phyloP scores from a whole-genome alignment of 2,329 filamentous ascomycete species.

The Trichoderma afroharzianum region DNA sequence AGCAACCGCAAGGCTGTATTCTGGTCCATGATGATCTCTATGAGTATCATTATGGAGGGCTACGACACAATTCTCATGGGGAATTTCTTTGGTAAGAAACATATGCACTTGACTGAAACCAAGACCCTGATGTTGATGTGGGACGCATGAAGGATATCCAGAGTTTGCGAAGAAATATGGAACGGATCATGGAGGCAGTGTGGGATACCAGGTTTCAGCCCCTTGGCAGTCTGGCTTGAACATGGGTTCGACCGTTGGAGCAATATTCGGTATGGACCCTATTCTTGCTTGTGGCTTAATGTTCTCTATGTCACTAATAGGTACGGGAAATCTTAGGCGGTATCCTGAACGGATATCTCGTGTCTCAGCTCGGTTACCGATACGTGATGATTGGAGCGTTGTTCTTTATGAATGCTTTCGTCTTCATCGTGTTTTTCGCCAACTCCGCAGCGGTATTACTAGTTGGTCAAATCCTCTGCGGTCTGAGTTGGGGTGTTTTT shows the following conservation, averaged over 20 bases:
- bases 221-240: conserved; percentile 49
- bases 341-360: conserved; percentile 11
- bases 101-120: neutral
- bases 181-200: conserved; percentile 3
- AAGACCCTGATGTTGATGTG: neutral
- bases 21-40: conserved; percentile 36
- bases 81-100: conserved; percentile 34
- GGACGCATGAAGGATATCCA: conserved; percentile 24
- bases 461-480: conserved; percentile 43
- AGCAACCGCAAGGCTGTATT: conserved; percentile 35
- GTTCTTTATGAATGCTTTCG: conserved; percentile 35
- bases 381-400: conserved; percentile 37
- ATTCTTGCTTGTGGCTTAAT: conserved; percentile 12
- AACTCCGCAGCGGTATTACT: conserved; percentile 36
- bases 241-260: conserved; percentile 43
- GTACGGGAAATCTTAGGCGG: conserved; percentile 26
- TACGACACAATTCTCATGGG: conserved; percentile 35
- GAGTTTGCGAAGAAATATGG: conserved; percentile 12
- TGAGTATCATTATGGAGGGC: conserved; percentile 42
- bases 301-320: neutral
- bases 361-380: conserved; percentile 36
- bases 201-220: conserved; percentile 38
- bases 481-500: conserved; percentile 44
- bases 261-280: conserved; percentile 39
- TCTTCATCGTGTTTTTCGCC: conserved; percentile 47